These are phyloP conservation scores for Cutaneotrichosporon sp. DNA, from an alignment of 1,284 basidiomycete species.

Conservation along the genomic window DNA sequence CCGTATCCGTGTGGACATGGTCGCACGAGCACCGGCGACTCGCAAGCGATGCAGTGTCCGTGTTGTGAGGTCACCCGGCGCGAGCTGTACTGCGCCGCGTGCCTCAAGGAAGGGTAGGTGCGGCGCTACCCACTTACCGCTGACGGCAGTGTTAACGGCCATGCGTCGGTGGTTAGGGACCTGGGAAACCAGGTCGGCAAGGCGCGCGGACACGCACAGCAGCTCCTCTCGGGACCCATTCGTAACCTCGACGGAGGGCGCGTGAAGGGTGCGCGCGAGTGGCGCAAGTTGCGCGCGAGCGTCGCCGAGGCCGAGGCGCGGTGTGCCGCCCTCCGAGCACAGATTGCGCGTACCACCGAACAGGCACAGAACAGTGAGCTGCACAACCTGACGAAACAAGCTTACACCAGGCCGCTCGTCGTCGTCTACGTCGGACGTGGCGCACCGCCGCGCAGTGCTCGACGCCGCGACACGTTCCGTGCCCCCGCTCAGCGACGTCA, in stretches of 20 bases:
- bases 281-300: conserved; percentile 33
- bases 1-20: too few species aligned
- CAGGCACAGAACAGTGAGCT: not conserved
- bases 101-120: conserved; percentile 33
- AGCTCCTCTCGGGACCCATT: conserved; percentile 13
- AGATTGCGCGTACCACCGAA: conserved; percentile 11
- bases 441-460: conserved; percentile 2
- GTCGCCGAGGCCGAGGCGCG: conserved; percentile 25
- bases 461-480: conserved; percentile 2
- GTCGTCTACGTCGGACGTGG: not conserved
- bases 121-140: not conserved
- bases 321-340: conserved; percentile 14
- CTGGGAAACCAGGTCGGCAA: conserved; percentile 13
- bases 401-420: conserved; percentile 10
- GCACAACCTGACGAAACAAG: not conserved
- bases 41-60: conserved; percentile 16
- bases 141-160: conserved; percentile 16
- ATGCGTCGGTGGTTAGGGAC: conserved; percentile 11
- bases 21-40: too few species aligned
- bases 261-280: conserved; percentile 12
- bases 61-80: conserved; percentile 26
- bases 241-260: not conserved
- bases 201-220: conserved; percentile 13
- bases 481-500: conserved; percentile 7
- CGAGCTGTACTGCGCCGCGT: conserved; percentile 29